Conservation (phyloP, 768 basidiomycete genomes). For the Mycena floridula region DNA sequence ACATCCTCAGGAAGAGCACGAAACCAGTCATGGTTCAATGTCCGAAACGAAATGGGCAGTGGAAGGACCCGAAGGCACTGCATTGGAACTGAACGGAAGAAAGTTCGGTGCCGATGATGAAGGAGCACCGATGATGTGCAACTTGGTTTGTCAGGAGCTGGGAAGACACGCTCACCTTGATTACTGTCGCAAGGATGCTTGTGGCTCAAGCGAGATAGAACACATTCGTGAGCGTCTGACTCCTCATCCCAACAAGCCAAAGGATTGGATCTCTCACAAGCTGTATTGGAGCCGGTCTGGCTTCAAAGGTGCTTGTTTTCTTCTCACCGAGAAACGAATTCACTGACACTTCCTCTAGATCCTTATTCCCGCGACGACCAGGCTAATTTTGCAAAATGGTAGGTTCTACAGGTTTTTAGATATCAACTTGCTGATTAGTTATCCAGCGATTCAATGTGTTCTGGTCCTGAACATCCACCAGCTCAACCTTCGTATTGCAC, state of each 20-base stretch:
- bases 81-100: conserved; percentile 48
- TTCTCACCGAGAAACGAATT: no score
- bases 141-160: conserved; percentile 44
- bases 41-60: conserved; percentile 50
- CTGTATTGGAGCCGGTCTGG: conserved; percentile 57
- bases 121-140: conserved; percentile 62
- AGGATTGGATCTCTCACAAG: conserved; percentile 49
- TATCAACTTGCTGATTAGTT: not conserved
- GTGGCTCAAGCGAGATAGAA: conserved; percentile 39
- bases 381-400: conserved; percentile 49
- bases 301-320: no score
- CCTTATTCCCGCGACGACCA: conserved; percentile 58
- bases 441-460: conserved; percentile 44
- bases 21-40: conserved; percentile 62
- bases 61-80: conserved; percentile 43
- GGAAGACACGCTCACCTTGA: conserved; percentile 55
- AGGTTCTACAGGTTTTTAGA: conserved; percentile 8
- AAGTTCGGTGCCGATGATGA: conserved; percentile 48
- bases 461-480: conserved; percentile 46
- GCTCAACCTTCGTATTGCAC: conserved; percentile 48
- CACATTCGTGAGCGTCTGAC: conserved; percentile 37
- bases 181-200: conserved; percentile 39
- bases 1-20: conserved; percentile 54
- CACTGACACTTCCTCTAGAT: no score
- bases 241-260: conserved; percentile 40